Evolutionary conservation across 2,329 filamentous ascomycete species (phyloP).

Genomic region (Ascochyta koolunga): DNA sequence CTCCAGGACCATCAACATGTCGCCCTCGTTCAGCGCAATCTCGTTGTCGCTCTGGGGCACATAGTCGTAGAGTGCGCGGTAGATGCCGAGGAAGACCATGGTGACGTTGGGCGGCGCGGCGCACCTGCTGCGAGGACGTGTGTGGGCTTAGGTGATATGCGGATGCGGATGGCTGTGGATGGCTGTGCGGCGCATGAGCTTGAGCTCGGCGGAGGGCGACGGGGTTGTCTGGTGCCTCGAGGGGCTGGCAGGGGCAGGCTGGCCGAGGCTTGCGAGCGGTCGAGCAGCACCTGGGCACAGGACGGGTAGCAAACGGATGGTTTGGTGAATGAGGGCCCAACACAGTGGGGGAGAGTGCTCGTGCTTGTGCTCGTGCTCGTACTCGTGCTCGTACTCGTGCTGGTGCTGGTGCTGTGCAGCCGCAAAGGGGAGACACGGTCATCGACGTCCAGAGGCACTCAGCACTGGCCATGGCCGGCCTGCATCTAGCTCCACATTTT

Average conservation of each 20-base stretch:
- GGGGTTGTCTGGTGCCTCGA: constrained; percentile 13
- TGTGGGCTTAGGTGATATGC: constrained; percentile 3
- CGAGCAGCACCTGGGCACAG: constrained; percentile 7
- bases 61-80: constrained; percentile 92
- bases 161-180: constrained; percentile 12
- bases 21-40: constrained; percentile 82
- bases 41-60: constrained; percentile 84
- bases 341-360: constrained; percentile 15
- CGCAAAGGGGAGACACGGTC: constrained; percentile 11
- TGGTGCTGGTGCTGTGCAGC: constrained; percentile 11
- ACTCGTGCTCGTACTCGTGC: too few species aligned
- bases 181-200: constrained; percentile 12
- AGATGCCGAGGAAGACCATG: constrained; percentile 94
- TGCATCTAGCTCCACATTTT: constrained; percentile 15
- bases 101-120: constrained; percentile 21
- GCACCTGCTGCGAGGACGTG: constrained; percentile 6
- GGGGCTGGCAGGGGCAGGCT: constrained; percentile 16
- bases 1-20: constrained; percentile 86
- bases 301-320: neutral
- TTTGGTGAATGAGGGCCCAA: constrained; percentile 15
- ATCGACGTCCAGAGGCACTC: neutral
- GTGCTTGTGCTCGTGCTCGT: too few species aligned
- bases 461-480: constrained; percentile 1
- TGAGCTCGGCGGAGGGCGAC: constrained; percentile 14
- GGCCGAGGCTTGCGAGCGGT: constrained; percentile 11